Percentiles rank a stretch among this genome's conserved stretches.
Conservation (phyloP, 345 rosid genomes). For the Gossypium thurberi region DNA sequence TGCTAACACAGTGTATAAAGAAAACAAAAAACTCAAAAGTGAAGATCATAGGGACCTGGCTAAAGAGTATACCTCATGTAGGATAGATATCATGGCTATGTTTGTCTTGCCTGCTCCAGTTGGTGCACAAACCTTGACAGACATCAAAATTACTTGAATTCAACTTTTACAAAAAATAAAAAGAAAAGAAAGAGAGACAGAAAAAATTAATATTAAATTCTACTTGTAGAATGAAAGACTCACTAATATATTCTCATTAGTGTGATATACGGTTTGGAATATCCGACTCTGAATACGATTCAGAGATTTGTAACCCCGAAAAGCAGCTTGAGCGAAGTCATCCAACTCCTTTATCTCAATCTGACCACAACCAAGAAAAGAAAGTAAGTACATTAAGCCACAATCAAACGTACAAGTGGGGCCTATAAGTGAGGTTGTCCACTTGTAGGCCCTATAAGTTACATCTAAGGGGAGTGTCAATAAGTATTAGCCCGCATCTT, state of each 20-base stretch:
- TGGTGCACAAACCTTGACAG: constrained; percentile 95
- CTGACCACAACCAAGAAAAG: constrained; percentile 31
- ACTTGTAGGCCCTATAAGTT: not conserved
- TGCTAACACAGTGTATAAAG: not conserved
- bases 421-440: not conserved
- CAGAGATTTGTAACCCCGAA: constrained; percentile 81
- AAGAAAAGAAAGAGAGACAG: no score
- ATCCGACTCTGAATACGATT: constrained; percentile 94
- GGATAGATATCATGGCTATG: constrained; percentile 89
- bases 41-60: constrained; percentile 13
- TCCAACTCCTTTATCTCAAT: constrained; percentile 91
- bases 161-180: constrained; percentile 4
- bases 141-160: constrained; percentile 20
- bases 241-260: constrained; percentile 93
- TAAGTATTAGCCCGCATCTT: not conserved
- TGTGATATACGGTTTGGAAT: constrained; percentile 79
- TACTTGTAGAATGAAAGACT: constrained; percentile 24
- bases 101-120: constrained; percentile 99
- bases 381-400: constrained; percentile 7
- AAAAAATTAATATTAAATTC: not conserved
- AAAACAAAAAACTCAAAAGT: constrained; percentile 5
- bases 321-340: constrained; percentile 95
- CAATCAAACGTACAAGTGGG: not conserved
- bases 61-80: constrained; percentile 65
- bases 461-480: not conserved